Conservation (phyloP, 345 rosid species). For the Euphorbia lathyris region DNA sequence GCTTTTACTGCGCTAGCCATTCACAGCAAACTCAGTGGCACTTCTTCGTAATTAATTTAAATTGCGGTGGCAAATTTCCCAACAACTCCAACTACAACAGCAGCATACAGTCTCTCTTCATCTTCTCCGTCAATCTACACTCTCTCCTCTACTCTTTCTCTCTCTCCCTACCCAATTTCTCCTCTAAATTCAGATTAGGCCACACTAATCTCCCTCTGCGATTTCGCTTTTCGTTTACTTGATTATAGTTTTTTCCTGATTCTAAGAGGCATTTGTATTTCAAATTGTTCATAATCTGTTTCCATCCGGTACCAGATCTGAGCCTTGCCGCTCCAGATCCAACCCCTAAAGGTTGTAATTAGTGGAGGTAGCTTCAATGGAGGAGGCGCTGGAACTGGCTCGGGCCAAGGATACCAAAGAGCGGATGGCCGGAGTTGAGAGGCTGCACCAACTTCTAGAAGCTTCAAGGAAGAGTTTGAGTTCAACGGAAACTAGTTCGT, state of each 20-base stretch:
- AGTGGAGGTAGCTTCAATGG: conserved; percentile 41
- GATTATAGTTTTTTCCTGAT: neutral
- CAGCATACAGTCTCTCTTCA: conserved; percentile 26
- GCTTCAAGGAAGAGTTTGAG: conserved; percentile 72
- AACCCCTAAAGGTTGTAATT: too few species aligned
- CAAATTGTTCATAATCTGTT: conserved; percentile 28
- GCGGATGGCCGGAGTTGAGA: conserved; percentile 99
- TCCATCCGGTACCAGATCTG: conserved; percentile 42
- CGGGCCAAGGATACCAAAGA: conserved; percentile 98
- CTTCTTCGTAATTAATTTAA: conserved; percentile 23
- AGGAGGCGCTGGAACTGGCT: conserved; percentile 93
- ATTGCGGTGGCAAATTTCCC: conserved; percentile 25
- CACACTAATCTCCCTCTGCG: neutral
- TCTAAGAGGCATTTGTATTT: neutral
- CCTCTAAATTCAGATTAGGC: conserved; percentile 25
- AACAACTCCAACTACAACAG: conserved; percentile 28
- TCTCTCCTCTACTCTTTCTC: conserved; percentile 28
- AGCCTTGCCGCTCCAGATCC: conserved; percentile 19
- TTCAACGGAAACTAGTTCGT: conserved; percentile 69
- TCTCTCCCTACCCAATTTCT: conserved; percentile 28
- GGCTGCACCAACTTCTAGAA: conserved; percentile 84
- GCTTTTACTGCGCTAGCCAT: neutral
- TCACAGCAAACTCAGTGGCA: conserved; percentile 46
- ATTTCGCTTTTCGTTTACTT: neutral
- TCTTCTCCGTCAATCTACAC: conserved; percentile 31